These are phyloP conservation scores for Candida morakotiae DNA, from an alignment of 805 yeast genomes.

Conservation along the genomic window DNA sequence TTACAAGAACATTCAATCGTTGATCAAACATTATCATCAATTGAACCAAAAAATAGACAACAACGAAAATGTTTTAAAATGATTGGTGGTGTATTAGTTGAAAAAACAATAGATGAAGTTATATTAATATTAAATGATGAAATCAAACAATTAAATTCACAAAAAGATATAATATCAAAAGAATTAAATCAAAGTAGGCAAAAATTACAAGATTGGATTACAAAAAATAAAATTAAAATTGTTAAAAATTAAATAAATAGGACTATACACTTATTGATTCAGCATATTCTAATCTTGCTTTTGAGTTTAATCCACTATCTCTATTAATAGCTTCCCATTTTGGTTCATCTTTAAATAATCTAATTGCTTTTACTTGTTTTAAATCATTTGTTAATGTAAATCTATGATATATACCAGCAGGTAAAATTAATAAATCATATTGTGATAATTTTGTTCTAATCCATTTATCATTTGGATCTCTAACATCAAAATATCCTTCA, in stretches of 20 bases:
- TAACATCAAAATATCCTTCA: conserved; percentile 86
- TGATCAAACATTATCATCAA: conserved; percentile 34
- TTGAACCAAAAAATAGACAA: conserved; percentile 28
- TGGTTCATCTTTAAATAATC: conserved; percentile 91
- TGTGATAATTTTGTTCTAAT: conserved; percentile 61
- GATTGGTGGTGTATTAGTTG: conserved; percentile 91
- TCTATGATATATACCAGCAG: conserved; percentile 93
- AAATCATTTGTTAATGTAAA: conserved; percentile 64
- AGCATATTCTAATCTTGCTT: conserved; percentile 33
- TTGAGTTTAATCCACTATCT: conserved; percentile 37
- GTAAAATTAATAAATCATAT: conserved; percentile 70
- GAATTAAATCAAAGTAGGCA: conserved; percentile 23
- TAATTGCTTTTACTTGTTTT: conserved; percentile 67
- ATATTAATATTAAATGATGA: conserved; percentile 25
- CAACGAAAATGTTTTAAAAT: conserved; percentile 83
- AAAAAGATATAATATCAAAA: conserved; percentile 22
- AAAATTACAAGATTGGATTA: conserved; percentile 39
- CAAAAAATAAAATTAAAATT: conserved; percentile 38
- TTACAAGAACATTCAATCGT: conserved; percentile 38
- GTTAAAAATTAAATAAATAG: conserved; percentile 16
- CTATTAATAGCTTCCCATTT: conserved; percentile 89
- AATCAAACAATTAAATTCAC: conserved; percentile 17
- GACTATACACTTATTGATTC: conserved; percentile 23
- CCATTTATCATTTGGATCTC: conserved; percentile 66
- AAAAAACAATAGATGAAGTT: conserved; percentile 77